Evolutionary conservation across 2,329 filamentous ascomycete species (phyloP).

Genomic region (Pestalotiopsis sp.): DNA sequence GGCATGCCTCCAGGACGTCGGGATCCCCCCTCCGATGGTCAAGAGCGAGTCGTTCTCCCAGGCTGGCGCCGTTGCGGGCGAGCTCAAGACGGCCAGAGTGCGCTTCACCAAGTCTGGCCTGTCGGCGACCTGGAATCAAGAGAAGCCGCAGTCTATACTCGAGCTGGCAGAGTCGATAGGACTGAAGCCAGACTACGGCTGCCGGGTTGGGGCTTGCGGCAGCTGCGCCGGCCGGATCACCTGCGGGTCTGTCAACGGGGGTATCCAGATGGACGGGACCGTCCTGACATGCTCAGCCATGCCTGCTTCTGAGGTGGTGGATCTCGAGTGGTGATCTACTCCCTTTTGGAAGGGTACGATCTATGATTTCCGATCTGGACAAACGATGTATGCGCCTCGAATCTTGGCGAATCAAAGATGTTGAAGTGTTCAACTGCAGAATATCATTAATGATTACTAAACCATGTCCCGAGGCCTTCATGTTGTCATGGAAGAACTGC

Average conservation of each 20-base stretch:
- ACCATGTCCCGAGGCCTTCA: too few relatives aligned
- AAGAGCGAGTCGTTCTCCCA: constrained; percentile 21
- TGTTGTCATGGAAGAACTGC: too few relatives aligned
- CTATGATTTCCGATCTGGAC: background rate
- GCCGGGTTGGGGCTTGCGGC: constrained; percentile 22
- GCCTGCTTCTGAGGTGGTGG: constrained; percentile 19
- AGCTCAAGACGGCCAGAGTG: constrained; percentile 19
- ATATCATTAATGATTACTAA: too few relatives aligned
- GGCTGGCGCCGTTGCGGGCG: constrained; percentile 12
- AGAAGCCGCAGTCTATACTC: constrained; percentile 19
- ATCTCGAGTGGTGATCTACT: constrained; percentile 1
- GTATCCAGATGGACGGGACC: constrained; percentile 21
- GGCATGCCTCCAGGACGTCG: constrained; percentile 12
- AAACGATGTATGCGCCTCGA: background rate
- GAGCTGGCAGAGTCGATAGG: constrained; percentile 24
- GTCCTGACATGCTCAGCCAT: constrained; percentile 23
- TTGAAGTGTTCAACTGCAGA: background rate
- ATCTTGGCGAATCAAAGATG: background rate
- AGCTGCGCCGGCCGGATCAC: constrained; percentile 22
- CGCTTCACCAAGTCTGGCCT: constrained; percentile 19
- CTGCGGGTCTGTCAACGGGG: constrained; percentile 21
- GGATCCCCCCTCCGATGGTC: constrained; percentile 14
- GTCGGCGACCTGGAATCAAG: constrained; percentile 18
- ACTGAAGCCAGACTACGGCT: constrained; percentile 24
- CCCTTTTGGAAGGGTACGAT: background rate